Base-by-base conservation (phyloP, 2,329 filamentous ascomycete species). In the Pyricularia pennisetigena region DNA sequence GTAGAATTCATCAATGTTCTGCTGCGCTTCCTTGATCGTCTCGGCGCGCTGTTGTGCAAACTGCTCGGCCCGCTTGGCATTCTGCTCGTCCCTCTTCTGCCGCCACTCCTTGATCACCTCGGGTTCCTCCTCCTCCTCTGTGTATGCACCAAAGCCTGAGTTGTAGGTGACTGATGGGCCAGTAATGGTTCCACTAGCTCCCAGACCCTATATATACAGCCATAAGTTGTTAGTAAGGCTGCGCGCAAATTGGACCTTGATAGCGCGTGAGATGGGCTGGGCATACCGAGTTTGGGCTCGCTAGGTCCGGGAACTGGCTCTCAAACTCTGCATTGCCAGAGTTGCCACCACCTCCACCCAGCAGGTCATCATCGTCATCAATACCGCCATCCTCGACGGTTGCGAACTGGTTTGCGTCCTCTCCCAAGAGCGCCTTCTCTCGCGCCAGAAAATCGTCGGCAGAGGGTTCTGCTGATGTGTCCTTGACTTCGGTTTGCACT, bases 1-100 rank as follows among this genome's bases (percentile, higher is more conserved):
- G 84, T 99, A 99, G 82, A 98, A 99, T 78, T 97, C 95, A 78
- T 99, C 95, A 72, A 99, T 97, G 78, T 96, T 95, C 77, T 94
- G 87, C 76, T 93, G 93, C 12, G 95, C 95, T 73, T 95, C 93
- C 78, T 92, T 88, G 76, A 97, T 82, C 1, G 93, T 97, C 78
- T 94, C 89, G 71, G 88, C 86, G 78, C 95, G 95, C 81, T 94
- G 92, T 72, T 88, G 84, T 61, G 88, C 87, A 68, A 94, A 94
- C 72, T 94, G 88, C 78, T 97, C 89, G 72, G 92, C 90, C 74
- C 94, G 92, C 79, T 94, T 93, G 74, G 90, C 84, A 72, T 96
- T 90, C 76, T 90, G 88, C 57, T 90, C 88, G 75, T 97, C 92
- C 72, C 95, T 90, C 75, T 91, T 90, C 80, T 94, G 91, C 75